Conservation (phyloP, 192 early-diverging fungal genomes). For the Entophlyctis helioformis region DNA sequence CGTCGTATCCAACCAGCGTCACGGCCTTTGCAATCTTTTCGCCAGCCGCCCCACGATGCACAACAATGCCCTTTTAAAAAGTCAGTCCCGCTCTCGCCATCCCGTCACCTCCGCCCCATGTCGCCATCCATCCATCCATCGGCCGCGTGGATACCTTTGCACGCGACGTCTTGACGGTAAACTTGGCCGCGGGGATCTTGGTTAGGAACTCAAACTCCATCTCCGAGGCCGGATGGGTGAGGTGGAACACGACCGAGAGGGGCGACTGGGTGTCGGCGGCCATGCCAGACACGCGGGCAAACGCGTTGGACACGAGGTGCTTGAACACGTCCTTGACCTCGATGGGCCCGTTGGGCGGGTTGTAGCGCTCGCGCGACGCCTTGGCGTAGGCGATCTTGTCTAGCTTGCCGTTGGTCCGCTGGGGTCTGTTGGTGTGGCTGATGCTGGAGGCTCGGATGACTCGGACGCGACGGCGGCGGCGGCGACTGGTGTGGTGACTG, state of each 20-base stretch:
- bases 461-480: background rate
- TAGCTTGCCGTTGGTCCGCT: background rate
- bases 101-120: background rate
- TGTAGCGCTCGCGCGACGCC: background rate
- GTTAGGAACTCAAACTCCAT: conserved; percentile 53
- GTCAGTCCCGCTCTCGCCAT: background rate
- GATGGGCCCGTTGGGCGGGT: background rate
- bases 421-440: background rate
- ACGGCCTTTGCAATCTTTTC: conserved; percentile 23
- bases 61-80: background rate
- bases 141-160: conserved; percentile 27
- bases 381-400: background rate
- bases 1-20: conserved; percentile 5
- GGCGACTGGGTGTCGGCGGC: too few species aligned
- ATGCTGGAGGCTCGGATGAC: background rate
- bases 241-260: too few species aligned
- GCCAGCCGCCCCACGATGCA: conserved; percentile 14
- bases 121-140: background rate
- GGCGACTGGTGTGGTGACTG: too few species aligned
- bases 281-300: conserved; percentile 18
- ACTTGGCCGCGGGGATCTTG: conserved; percentile 34
- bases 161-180: conserved; percentile 38
- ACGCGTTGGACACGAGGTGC: conserved; percentile 20
- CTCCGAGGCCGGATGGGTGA: conserved; percentile 38
- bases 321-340: conserved; percentile 55